phyloP scores from a whole-genome alignment of 2,329 filamentous ascomycete genomes.

The Tolypocladium endophyticum region DNA sequence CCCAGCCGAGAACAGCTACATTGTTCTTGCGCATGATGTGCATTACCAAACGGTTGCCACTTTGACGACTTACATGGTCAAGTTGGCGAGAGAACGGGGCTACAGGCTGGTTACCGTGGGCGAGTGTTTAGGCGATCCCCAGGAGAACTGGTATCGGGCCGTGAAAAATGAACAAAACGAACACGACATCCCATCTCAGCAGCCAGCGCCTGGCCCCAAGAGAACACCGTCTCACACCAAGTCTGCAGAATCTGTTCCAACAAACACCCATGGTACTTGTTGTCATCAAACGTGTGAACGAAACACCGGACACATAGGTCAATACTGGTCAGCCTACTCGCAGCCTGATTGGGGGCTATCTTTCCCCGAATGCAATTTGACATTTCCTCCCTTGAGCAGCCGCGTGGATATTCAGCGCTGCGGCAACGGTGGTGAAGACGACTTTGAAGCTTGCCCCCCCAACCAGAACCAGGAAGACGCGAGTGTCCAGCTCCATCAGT shows the following conservation, averaged over 20 bases:
- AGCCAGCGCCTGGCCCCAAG: not conserved
- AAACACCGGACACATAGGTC: too few relatives aligned
- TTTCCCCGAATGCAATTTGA: too few relatives aligned
- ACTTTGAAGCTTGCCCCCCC: too few relatives aligned
- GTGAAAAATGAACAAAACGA: conserved; percentile 7
- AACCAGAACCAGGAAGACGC: too few relatives aligned
- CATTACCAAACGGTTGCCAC: conserved; percentile 34
- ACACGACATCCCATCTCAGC: conserved; percentile 4
- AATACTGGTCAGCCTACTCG: too few relatives aligned
- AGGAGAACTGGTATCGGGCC: conserved; percentile 40
- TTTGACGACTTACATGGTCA: conserved; percentile 32
- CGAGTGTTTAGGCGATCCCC: conserved; percentile 43
- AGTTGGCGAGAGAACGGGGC: conserved; percentile 27
- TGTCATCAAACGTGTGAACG: too few relatives aligned
- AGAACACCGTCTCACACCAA: too few relatives aligned
- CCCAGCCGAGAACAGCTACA: conserved; percentile 24
- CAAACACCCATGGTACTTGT: conserved; percentile 12
- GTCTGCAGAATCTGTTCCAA: conserved; percentile 4
- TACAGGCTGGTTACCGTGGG: conserved; percentile 42
- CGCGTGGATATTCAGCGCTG: conserved; percentile 6
- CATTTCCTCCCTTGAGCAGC: too few relatives aligned
- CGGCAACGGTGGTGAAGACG: too few relatives aligned
- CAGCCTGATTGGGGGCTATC: too few relatives aligned
- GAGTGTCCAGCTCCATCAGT: too few relatives aligned
- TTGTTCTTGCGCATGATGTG: conserved; percentile 44